Percentiles rank a stretch among this genome's conserved stretches.
Evolutionary conservation across 2,329 filamentous ascomycete species (phyloP).

Genomic region (Endoconidiophora laricicola): DNA sequence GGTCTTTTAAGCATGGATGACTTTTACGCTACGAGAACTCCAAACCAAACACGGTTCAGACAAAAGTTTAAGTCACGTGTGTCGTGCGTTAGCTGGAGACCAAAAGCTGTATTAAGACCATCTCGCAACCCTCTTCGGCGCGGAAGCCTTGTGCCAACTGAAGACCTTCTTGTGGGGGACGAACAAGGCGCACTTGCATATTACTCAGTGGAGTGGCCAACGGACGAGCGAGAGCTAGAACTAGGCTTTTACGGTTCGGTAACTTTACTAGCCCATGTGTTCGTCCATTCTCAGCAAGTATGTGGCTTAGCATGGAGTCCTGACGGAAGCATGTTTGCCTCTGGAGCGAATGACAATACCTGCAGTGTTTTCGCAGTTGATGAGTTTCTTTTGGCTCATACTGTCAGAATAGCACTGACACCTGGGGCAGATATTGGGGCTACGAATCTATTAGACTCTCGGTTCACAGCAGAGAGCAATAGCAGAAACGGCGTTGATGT

Average conservation of each 20-base stretch:
- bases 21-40: background rate
- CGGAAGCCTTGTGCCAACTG: constrained; percentile 42
- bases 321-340: constrained; percentile 62
- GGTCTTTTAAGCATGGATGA: constrained; percentile 48
- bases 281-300: constrained; percentile 72
- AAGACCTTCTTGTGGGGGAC: constrained; percentile 78
- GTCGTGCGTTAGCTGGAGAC: constrained; percentile 69
- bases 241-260: constrained; percentile 64
- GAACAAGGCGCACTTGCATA: constrained; percentile 71
- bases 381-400: background rate
- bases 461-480: constrained; percentile 1
- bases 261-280: constrained; percentile 59
- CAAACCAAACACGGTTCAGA: constrained; percentile 31
- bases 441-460: background rate
- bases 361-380: constrained; percentile 52
- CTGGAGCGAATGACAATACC: constrained; percentile 82
- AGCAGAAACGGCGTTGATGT: background rate
- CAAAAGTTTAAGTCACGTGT: constrained; percentile 62
- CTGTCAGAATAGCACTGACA: background rate
- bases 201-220: constrained; percentile 77
- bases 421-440: too few relatives aligned
- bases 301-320: constrained; percentile 83
- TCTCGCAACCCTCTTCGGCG: constrained; percentile 32
- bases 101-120: constrained; percentile 36
- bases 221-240: constrained; percentile 41